Base-by-base conservation (phyloP, 805 yeast species). In the Saturnispora diversa region DNA sequence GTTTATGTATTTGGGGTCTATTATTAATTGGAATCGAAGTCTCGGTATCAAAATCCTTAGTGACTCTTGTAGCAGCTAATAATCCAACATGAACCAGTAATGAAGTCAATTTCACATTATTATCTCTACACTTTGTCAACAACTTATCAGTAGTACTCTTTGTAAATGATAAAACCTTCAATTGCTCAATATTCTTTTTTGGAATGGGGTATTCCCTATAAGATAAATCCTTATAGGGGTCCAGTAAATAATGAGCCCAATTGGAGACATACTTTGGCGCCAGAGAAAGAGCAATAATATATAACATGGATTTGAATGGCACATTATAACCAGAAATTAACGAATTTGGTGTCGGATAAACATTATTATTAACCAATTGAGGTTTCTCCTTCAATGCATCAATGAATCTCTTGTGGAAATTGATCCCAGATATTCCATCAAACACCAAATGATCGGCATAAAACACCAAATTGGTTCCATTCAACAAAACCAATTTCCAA, bases 381-480 rank as follows among this genome's bases (percentile, higher is more conserved):
- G n/a, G 13, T 10, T 17, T 21, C 9, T n/a, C 19, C 10, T 15
- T 23, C 25, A 11, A 20, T 16, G 13, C 12, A 12, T 21, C 30
- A 8, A 24, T 5, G n/a, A 22, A 33, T 15, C 20, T 31, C 13
- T 48, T 42, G 31, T 60, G 65, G 46, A 63, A 63, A 19, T 46
- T 46, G 11, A 44, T 34, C 6, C 59, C 65, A 11, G 63, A 48
- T 10, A 47, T 50, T 3, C 67, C 69, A 45, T 64, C 69, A 31
- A 61, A 54, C n/a, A 62, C 38, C 2, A 53, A 28, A 46, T 63
- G 68, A 26, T 63, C 60, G 37, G 55, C 51, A 21, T 48, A 44
- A 27, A 59, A 47, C 11, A 49, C 24, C 15, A 50, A 31, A 0
- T 45, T 42, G 10, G 30, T 42, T 12, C 41, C 40, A 30, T 50